phyloP scores from a whole-genome alignment of 306 rosid genomes.

The Glycyrrhiza uralensis region DNA sequence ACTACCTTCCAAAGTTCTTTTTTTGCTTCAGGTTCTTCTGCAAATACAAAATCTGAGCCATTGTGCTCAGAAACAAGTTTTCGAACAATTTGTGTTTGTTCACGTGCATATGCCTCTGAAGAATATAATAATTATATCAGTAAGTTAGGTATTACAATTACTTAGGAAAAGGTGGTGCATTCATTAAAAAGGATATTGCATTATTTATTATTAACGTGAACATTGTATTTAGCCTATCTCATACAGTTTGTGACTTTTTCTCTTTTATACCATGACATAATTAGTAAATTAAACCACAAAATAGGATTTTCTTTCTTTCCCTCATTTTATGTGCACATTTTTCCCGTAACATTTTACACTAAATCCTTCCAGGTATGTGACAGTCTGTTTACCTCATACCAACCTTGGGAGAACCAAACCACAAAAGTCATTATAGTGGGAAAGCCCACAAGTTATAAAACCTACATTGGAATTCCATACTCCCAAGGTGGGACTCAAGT shows the following conservation, averaged over 20 bases:
- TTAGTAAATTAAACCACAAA: background rate
- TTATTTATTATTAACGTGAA: background rate
- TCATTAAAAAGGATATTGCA: background rate
- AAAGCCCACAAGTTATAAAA: background rate
- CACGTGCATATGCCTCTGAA: conserved; percentile 91
- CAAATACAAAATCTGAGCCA: conserved; percentile 91
- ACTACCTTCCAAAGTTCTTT: conserved; percentile 90
- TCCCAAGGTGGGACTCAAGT: background rate
- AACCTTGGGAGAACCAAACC: background rate
- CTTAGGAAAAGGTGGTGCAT: conserved; percentile 2
- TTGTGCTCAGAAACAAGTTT: conserved; percentile 74
- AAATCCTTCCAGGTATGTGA: background rate
- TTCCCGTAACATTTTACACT: background rate
- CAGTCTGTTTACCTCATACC: background rate
- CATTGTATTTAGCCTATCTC: background rate
- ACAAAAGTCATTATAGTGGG: background rate
- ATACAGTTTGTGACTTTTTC: background rate
- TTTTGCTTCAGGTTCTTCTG: conserved; percentile 85
- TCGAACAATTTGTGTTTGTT: conserved; percentile 87
- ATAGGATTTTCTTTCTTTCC: background rate
- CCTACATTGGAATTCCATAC: background rate
- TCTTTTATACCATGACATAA: background rate
- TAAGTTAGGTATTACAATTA: conserved; percentile 6
- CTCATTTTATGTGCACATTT: background rate
- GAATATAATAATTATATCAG: conserved; percentile 8